phyloP scores from a whole-genome alignment of 2,329 filamentous ascomycete genomes.

The Stagonosporopsis vannaccii region DNA sequence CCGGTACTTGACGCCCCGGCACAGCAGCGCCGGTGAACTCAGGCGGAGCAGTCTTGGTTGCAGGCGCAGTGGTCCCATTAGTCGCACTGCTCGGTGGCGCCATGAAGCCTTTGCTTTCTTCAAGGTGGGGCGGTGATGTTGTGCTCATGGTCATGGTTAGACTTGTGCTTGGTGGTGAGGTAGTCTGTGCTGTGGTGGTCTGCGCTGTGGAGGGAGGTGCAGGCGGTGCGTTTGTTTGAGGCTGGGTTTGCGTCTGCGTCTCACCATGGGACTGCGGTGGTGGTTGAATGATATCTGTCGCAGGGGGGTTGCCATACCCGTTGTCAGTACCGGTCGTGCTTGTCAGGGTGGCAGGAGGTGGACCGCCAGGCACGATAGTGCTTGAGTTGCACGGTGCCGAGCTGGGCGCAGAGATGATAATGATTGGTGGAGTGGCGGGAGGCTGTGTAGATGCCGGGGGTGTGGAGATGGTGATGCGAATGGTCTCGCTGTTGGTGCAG shows the following conservation, averaged over 20 bases:
- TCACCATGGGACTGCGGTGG: not conserved
- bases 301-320: not conserved
- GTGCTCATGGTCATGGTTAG: not conserved
- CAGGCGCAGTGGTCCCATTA: not conserved
- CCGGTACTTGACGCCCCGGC: not conserved
- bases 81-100: not conserved
- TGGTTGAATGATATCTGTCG: not conserved
- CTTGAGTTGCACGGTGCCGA: not conserved
- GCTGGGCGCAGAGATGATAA: not conserved
- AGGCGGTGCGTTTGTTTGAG: not conserved
- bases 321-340: not conserved
- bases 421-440: not conserved
- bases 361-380: not conserved
- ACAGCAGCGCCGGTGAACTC: constrained; percentile 11
- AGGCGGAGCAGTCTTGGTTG: not conserved
- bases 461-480: constrained; percentile 15
- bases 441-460: not conserved
- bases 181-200: not conserved
- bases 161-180: not conserved
- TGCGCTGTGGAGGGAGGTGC: not conserved
- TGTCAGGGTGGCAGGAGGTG: not conserved
- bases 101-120: constrained; percentile 13
- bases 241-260: not conserved
- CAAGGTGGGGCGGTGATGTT: not conserved
- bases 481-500: not conserved